These are phyloP conservation scores for Trichoderma sp. DNA, from an alignment of 2,329 filamentous ascomycete species.

Conservation along the genomic window DNA sequence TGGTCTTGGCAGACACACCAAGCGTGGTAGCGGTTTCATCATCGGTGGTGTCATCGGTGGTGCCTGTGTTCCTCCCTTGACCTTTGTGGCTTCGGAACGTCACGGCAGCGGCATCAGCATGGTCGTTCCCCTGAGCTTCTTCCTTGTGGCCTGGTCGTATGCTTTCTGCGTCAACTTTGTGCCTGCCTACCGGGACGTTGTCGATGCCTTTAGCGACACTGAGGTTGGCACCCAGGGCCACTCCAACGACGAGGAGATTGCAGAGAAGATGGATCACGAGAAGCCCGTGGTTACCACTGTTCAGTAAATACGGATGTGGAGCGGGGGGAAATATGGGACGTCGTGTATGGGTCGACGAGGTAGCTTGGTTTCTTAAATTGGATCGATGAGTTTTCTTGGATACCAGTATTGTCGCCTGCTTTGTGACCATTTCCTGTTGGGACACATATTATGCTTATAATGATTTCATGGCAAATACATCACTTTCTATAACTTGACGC, in stretches of 20 bases:
- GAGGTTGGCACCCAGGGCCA: conserved; percentile 40
- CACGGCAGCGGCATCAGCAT: conserved; percentile 60
- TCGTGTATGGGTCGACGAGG: background rate
- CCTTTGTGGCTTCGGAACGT: conserved; percentile 64
- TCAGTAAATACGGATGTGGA: background rate
- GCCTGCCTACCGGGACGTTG: conserved; percentile 58
- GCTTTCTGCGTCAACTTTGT: conserved; percentile 63
- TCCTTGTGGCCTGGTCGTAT: conserved; percentile 55
- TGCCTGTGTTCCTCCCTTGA: conserved; percentile 68
- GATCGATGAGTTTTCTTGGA: background rate
- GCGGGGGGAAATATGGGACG: background rate
- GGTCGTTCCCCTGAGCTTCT: conserved; percentile 62
- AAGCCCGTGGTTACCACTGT: conserved; percentile 13
- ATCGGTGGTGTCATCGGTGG: conserved; percentile 70
- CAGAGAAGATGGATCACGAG: conserved; percentile 11
- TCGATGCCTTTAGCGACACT: conserved; percentile 54
- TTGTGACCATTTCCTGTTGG: background rate
- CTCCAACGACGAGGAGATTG: conserved; percentile 31
- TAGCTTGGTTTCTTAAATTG: background rate
- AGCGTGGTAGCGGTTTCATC: conserved; percentile 68
- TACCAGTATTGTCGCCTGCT: background rate
- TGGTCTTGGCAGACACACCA: conserved; percentile 71
- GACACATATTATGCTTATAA: conserved; percentile 3
- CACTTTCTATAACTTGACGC: background rate
- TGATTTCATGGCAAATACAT: conserved; percentile 10